Conservation (phyloP, 495 filamentous ascomycete genomes). For the Neurospora discreta region DNA sequence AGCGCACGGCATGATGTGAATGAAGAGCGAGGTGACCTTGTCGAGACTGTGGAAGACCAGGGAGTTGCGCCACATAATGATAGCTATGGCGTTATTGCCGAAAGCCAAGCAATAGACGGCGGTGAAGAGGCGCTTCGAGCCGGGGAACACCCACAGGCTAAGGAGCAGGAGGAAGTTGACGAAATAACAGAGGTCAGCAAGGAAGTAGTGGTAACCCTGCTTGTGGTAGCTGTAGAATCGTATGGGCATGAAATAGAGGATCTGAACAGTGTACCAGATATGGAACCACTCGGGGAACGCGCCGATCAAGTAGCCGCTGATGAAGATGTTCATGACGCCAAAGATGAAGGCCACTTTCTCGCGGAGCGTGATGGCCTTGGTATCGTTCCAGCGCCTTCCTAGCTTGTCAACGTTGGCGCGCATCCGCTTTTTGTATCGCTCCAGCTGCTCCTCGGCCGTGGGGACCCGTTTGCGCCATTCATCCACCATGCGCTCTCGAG, state of each 20-base stretch:
- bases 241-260: constrained; percentile 92
- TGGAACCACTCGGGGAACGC: constrained; percentile 79
- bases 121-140: constrained; percentile 85
- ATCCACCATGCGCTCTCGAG: constrained; percentile 64
- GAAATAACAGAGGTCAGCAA: constrained; percentile 96
- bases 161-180: constrained; percentile 81
- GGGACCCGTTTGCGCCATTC: constrained; percentile 77
- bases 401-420: constrained; percentile 77
- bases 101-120: constrained; percentile 85
- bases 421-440: constrained; percentile 82
- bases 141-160: constrained; percentile 81
- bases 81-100: constrained; percentile 94
- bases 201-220: constrained; percentile 90
- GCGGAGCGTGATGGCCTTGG: constrained; percentile 71
- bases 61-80: constrained; percentile 99
- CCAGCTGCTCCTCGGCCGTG: constrained; percentile 82
- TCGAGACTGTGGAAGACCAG: constrained; percentile 97
- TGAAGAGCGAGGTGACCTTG: constrained; percentile 92
- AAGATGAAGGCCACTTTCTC: constrained; percentile 96
- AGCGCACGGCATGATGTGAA: constrained; percentile 96
- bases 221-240: constrained; percentile 83
- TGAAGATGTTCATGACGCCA: constrained; percentile 92
- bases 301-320: constrained; percentile 89
- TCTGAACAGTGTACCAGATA: constrained; percentile 78
- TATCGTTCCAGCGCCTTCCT: constrained; percentile 75